phyloP scores from a whole-genome alignment of 2,329 filamentous ascomycete species.

The Hysterium pulicare region DNA sequence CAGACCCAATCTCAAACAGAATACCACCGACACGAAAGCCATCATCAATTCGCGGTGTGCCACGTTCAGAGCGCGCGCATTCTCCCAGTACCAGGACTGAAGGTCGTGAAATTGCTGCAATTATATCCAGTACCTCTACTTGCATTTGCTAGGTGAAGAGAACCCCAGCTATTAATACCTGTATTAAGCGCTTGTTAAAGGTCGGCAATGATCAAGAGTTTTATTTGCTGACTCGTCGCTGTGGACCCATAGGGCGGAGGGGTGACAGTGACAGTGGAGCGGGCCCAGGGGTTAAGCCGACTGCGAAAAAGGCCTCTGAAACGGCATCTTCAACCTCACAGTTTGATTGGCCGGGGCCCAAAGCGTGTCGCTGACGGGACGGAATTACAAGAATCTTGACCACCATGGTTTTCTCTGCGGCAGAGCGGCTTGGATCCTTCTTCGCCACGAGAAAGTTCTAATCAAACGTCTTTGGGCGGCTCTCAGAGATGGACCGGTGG shows the following conservation, averaged over 20 bases:
- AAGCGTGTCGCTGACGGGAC: neutral
- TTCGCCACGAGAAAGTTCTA: neutral
- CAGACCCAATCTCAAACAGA: slow-evolving; percentile 5
- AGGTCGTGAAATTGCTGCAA: slow-evolving; percentile 17
- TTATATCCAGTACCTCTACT: slow-evolving; percentile 21
- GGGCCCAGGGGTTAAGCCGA: neutral
- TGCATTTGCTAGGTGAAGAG: slow-evolving; percentile 29
- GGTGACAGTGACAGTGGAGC: slow-evolving; percentile 5
- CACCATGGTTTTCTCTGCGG: neutral
- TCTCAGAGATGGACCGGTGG: too few species aligned
- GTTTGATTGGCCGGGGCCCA: neutral
- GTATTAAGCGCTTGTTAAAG: slow-evolving; percentile 28
- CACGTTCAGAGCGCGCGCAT: slow-evolving; percentile 9
- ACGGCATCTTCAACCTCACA: slow-evolving; percentile 12
- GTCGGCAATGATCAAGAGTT: slow-evolving; percentile 13
- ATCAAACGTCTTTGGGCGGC: slow-evolving; percentile 4
- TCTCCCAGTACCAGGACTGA: slow-evolving; percentile 5
- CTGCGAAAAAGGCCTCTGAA: slow-evolving; percentile 29
- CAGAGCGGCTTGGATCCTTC: neutral
- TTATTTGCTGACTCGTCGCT: slow-evolving; percentile 26
- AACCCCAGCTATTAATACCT: slow-evolving; percentile 17
- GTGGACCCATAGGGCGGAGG: slow-evolving; percentile 10
- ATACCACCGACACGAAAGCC: neutral
- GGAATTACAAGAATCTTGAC: neutral
- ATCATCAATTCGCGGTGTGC: neutral